phyloP scores from a whole-genome alignment of 2,329 filamentous ascomycete genomes.

The Aspergillus thermomutatus region DNA sequence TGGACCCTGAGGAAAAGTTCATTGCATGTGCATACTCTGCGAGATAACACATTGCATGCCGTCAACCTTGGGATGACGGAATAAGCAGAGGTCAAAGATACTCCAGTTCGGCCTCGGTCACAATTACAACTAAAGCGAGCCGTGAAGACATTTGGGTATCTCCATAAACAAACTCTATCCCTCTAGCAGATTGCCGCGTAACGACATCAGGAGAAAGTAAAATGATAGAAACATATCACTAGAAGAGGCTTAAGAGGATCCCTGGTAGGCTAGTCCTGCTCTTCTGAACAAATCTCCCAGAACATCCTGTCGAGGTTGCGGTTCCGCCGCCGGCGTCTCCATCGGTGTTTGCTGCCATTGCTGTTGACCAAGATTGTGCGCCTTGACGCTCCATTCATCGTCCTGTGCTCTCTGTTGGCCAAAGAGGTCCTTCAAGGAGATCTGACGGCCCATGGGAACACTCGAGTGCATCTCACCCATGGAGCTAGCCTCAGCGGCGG shows the following conservation, averaged over 20 bases:
- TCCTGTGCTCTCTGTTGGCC: conserved; percentile 53
- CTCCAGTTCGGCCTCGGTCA: background rate
- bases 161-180: background rate
- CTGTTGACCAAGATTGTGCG: conserved; percentile 36
- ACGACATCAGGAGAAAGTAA: background rate
- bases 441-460: conserved; percentile 51
- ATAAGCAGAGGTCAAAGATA: background rate
- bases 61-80: background rate
- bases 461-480: conserved; percentile 38
- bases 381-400: conserved; percentile 49
- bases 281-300: conserved; percentile 42
- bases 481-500: conserved; percentile 22
- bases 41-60: background rate
- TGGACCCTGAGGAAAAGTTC: background rate
- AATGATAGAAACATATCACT: background rate
- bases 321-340: conserved; percentile 11
- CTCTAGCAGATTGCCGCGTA: background rate
- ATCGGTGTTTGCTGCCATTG: conserved; percentile 18
- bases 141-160: conserved; percentile 5
- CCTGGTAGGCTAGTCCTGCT: conserved; percentile 37
- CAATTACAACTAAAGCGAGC: background rate
- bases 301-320: conserved; percentile 31
- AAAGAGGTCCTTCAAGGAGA: conserved; percentile 53
- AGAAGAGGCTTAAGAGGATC: conserved; percentile 9
- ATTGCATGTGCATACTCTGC: background rate